Evolutionary conservation across 345 rosid species (phyloP).

Genomic region (Balakata baccata): DNA sequence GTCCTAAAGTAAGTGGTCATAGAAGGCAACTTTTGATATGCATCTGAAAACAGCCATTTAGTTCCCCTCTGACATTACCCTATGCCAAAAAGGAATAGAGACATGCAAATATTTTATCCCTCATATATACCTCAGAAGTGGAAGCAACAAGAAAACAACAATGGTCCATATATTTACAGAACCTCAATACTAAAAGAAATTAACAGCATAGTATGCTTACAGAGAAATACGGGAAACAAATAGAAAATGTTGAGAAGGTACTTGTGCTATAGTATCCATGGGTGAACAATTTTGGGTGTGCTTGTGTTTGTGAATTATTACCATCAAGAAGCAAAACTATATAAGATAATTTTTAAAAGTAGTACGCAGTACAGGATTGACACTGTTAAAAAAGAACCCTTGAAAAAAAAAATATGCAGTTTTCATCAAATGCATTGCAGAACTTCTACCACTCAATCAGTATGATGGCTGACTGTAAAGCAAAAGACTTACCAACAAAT

Average conservation of each 20-base stretch:
- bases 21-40: background rate
- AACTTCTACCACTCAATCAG: background rate
- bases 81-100: background rate
- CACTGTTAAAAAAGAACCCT: background rate
- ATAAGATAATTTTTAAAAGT: background rate
- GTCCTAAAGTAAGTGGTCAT: background rate
- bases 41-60: background rate
- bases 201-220: background rate
- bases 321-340: background rate
- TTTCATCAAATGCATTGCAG: background rate
- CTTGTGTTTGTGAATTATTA: background rate
- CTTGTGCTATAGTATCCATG: background rate
- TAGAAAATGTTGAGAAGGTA: background rate
- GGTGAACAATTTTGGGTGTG: background rate
- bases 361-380: background rate
- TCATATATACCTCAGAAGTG: background rate
- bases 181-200: background rate
- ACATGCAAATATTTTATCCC: background rate
- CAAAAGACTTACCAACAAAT: conserved; percentile 60
- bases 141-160: background rate
- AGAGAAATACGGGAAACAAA: background rate
- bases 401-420: background rate
- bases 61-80: background rate
- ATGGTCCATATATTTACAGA: background rate
- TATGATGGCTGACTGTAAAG: background rate